phyloP scores from a whole-genome alignment of 2,329 filamentous ascomycete genomes.

The Teratosphaeria destructans region DNA sequence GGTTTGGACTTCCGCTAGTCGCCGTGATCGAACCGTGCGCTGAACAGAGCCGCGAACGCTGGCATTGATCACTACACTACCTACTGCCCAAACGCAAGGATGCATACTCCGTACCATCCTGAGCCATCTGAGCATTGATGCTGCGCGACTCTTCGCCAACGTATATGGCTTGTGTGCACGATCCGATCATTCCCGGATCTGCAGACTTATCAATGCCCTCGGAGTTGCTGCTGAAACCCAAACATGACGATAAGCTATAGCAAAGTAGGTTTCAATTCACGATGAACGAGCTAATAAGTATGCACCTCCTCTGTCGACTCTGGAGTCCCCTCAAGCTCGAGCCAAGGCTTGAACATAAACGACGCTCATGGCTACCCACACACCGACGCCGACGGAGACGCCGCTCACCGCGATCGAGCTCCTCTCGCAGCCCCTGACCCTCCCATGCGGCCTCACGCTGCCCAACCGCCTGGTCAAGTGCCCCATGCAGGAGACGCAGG shows the following conservation, averaged over 20 bases:
- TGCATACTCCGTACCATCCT: too few species aligned
- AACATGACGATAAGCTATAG: background rate
- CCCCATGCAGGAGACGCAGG: conserved; percentile 33
- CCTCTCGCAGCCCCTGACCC: background rate
- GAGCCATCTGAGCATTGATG: too few species aligned
- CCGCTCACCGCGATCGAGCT: background rate
- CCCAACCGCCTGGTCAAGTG: conserved; percentile 34
- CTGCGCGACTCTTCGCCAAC: too few species aligned
- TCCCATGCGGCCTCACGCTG: conserved; percentile 11
- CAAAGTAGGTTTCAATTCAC: background rate
- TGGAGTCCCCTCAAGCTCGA: too few species aligned
- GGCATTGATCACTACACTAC: background rate
- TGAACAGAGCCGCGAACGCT: background rate
- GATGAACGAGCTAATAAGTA: background rate
- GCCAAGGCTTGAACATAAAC: background rate
- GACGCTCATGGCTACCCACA: background rate
- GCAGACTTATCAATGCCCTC: background rate
- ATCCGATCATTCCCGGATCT: background rate
- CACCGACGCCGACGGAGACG: background rate
- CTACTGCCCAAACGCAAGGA: too few species aligned
- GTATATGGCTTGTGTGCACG: background rate
- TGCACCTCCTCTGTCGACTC: too few species aligned
- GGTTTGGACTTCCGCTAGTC: background rate
- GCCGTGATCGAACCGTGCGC: background rate
- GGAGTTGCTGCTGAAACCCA: background rate